Base-by-base conservation (phyloP, 2,329 filamentous ascomycete species). In the Colletotrichum nymphaeae region DNA sequence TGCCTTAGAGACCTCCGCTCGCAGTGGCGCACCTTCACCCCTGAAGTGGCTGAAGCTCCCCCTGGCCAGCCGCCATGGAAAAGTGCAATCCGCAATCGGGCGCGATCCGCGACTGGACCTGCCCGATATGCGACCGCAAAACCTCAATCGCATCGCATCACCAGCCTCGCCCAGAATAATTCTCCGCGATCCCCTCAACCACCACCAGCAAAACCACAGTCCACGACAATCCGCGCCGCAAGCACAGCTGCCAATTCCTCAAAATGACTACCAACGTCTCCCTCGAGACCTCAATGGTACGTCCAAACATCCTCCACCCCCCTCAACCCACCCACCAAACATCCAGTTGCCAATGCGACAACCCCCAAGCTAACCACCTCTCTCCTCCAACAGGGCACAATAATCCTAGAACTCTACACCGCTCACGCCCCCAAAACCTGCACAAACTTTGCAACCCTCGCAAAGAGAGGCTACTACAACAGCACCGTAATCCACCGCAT, bases 351-450 rank as follows among this genome's bases (percentile, higher is more conserved):
- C 37, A 4, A 46, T 3, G 22, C 16, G 12, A 28, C 7, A 16
- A 24, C 2, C 46, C 16, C n/a, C 49, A 60, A 32, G 35, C 59
- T 63, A 63, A 53, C 26, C 66, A 11, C 46, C 3, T 28, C 5
- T 30, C 65, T 37, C 42, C 56, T 59, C 26, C 14, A 24, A 2
- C 76, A 97, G 95, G 95, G 97, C 82, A 89, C 90, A 58, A 93
- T 99, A 81, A 90, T 90, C 72, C 84, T 98, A 75, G 97, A 99
- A 85, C 94, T 99, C 73, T 98, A 98, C 90, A 93, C 90, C 63
- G 83, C 89, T 30, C 95, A 98, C 85, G 96, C 96, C 22, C 96
- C 97, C 52, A 94, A 93, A 82, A 95, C 95, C 28, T 97, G 94
- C 89, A 90, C 89, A 74, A 98, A 98, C 88, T 98, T 98, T 85